Evolutionary conservation across 1,139 yeast genomes (phyloP), one percentile per base, ranked within the genome.

Genomic region (Taiozyma sp.): DNA sequence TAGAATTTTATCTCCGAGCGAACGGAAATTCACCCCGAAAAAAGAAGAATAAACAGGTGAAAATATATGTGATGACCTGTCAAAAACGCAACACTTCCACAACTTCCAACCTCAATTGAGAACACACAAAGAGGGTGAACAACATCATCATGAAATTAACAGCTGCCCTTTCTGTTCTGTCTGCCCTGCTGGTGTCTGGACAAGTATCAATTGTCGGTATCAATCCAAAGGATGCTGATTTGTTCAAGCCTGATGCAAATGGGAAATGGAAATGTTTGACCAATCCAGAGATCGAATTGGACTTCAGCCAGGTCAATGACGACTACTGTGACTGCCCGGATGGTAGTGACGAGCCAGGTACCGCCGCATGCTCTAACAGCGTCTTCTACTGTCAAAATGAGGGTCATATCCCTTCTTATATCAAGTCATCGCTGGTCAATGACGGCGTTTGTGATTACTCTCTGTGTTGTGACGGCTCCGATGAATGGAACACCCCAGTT

Each of bases 261-360:
- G 77, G 77, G 22, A 71, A 73, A 51, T 91, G 95, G 91, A 69
- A 72, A 10, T 91, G 98, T 69, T 66, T 91, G 42, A 65, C 70
- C 28, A 77, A 86, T 62, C 84, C 95, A 0, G 76, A 81, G 19
- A 79, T 89, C 6, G 73, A 71, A 21, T 68, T 91, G 30, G 72
- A 82, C 30, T 75, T 73, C 48, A 73, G 73, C 44, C 88, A 84
- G 62, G 77, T 93, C 58, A 91, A 93, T 64, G 98, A 93, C 65
- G 85, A 90, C 61, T 84, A 78, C 62, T 91, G 98, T 67, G 99
- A 93, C 65, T 93, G 99, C 70, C 97, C 98, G 0, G 99, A 93
- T 68, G 99, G 99, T 0, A 84, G 95, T 3, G 99, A 93, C 67
- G 99, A 93, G 66, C 97, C 98, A 0, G 97, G 97, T 0, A 93